Evolutionary conservation across 148 eudicot species (phyloP), one percentile per base, ranked within the genome.

Genomic region (Spergularia marina): DNA sequence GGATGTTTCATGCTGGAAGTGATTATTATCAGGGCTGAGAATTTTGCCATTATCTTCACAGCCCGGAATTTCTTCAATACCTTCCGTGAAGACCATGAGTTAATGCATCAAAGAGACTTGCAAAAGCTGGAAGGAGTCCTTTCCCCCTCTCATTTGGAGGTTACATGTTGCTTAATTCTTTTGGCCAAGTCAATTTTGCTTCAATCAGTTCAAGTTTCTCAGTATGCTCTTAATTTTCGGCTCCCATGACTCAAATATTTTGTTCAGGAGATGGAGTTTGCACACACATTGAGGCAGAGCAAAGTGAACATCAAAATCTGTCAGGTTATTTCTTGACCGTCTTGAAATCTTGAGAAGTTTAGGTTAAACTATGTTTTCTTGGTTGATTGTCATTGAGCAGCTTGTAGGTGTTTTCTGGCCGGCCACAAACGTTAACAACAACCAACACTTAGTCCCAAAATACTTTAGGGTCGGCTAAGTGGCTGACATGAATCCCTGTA

Each of bases 91-190:
- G 99, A 95, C 77, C 99, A 95, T 80, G 97, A 95, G 78, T 79
- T 87, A 85, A 85, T 89, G 85, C 92, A 95, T 83, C 85, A 82
- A 71, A 88, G 97, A 66, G 99, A 95, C 85, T 91, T 95, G 70
- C 96, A 86, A 84, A 95, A 90, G 81, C 84, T 95, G 77, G 96
- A 95, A 89, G 97, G 99, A 53, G 99, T 95, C 75, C 96, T 95
- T 67, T 89, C 97, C 73, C 99, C 99, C 61, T 90, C 97, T 82
- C 99, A 95, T 84, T 88, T 95, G 83, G 89, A 95, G 98, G 98
- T 94, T 39, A 77, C 78, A 75, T 75, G 77, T 57, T 83, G 64
- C 71, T 77, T 12, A 21, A 41, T 7, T 36, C 16, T 73, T 61
- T 23, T 47, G 23, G 73, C 55, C 11, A 16, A 68, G 30, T 60